A percentile compares a stretch with the other conserved stretches of the same genome.
phyloP scores from a whole-genome alignment of 192 early-diverging fungal genomes.

The Dimargaris verticillata region DNA sequence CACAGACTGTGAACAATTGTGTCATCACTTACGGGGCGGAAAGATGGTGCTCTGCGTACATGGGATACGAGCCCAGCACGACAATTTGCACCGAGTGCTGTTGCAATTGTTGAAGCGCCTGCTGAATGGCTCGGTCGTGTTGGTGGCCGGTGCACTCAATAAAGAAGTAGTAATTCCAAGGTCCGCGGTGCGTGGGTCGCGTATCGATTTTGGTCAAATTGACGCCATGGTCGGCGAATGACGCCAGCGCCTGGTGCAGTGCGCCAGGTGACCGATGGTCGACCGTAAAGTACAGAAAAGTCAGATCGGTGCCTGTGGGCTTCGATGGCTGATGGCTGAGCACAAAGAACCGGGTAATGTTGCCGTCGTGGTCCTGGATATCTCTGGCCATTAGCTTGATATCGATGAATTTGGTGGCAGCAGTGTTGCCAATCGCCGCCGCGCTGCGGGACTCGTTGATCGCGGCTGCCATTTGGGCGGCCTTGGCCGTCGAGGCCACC shows the following conservation, averaged over 20 bases:
- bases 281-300: constrained; percentile 75
- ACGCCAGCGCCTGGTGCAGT: constrained; percentile 63
- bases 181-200: constrained; percentile 55
- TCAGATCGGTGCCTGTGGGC: constrained; percentile 57
- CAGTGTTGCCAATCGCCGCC: constrained; percentile 65
- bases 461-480: constrained; percentile 64
- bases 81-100: constrained; percentile 53
- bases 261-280: constrained; percentile 80
- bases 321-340: constrained; percentile 47
- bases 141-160: constrained; percentile 76
- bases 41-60: too few species aligned
- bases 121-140: constrained; percentile 41
- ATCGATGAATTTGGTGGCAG: constrained; percentile 63
- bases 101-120: constrained; percentile 51
- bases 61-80: constrained; percentile 70
- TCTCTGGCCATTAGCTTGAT: constrained; percentile 56
- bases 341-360: constrained; percentile 88
- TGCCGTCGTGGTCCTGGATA: constrained; percentile 66
- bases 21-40: too few species aligned
- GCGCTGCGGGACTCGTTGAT: constrained; percentile 39
- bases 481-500: constrained; percentile 68
- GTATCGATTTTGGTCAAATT: constrained; percentile 88
- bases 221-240: constrained; percentile 63
- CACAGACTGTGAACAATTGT: too few species aligned
- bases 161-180: constrained; percentile 93